These are phyloP conservation scores for Cymodocea nodosa DNA, from an alignment of 116 monocot genomes.

Conservation along the genomic window DNA sequence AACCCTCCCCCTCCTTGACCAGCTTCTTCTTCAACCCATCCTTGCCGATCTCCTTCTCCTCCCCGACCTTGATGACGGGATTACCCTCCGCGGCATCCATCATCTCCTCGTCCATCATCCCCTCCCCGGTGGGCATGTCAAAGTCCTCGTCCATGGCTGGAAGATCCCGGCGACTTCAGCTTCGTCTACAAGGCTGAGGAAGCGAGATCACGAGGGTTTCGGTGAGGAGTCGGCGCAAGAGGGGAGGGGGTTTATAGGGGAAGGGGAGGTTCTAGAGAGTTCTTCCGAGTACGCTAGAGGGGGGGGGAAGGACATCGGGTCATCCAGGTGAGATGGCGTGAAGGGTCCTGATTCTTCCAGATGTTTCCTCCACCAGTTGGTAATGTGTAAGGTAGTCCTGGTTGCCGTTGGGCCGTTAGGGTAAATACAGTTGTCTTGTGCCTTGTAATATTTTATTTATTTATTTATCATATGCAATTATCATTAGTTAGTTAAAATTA, in stretches of 20 bases:
- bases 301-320: no score
- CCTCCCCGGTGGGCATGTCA: conserved; percentile 39
- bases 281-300: neutral
- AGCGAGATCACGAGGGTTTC: neutral
- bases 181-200: no score
- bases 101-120: conserved; percentile 44
- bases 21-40: conserved; percentile 94
- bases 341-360: neutral
- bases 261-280: conserved; percentile 33
- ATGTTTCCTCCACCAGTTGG: no score
- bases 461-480: no score
- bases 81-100: conserved; percentile 24
- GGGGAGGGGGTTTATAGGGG: conserved; percentile 11
- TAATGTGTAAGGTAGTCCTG: no score
- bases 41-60: conserved; percentile 97
- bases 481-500: no score
- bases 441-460: no score
- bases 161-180: neutral
- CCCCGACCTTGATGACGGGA: conserved; percentile 55
- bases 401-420: no score
- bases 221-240: neutral
- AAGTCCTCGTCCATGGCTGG: conserved; percentile 63
- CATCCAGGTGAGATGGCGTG: no score
- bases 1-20: conserved; percentile 78
- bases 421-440: no score